Conservation (phyloP, 306 rosid genomes). For the Ormosia semicastrata region DNA sequence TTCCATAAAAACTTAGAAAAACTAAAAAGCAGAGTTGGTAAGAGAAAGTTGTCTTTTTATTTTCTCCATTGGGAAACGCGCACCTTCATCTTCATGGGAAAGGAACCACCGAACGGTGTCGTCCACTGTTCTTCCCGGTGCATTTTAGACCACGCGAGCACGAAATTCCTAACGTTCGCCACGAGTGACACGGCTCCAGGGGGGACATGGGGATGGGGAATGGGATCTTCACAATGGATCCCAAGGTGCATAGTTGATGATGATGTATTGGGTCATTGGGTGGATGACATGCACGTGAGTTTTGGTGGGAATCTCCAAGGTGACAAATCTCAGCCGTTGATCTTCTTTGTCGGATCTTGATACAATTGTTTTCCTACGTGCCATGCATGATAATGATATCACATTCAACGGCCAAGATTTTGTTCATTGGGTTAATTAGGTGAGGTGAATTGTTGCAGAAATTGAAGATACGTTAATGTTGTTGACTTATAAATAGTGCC, state of each 20-base stretch:
- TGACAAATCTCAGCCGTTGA: not conserved
- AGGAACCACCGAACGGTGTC: not conserved
- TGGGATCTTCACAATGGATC: slow-evolving; percentile 27
- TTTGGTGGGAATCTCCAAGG: not conserved
- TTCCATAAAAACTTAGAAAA: not conserved
- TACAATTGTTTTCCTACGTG: not conserved
- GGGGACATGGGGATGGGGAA: not conserved
- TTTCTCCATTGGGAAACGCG: slow-evolving; percentile 6
- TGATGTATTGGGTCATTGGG: slow-evolving; percentile 22
- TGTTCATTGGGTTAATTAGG: not conserved
- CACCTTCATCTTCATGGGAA: not conserved
- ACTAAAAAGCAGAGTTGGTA: not conserved
- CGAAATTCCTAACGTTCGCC: not conserved
- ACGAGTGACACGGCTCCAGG: not conserved
- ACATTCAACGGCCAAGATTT: not conserved
- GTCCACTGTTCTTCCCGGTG: not conserved
- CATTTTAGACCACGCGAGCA: not conserved
- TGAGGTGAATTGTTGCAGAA: not conserved
- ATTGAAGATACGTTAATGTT: slow-evolving; percentile 25
- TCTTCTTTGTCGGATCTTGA: not conserved
- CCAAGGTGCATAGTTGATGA: slow-evolving; percentile 12
- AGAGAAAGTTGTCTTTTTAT: not conserved
- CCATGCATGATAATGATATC: not conserved
- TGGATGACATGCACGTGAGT: slow-evolving; percentile 29
- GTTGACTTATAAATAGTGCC: not conserved